phyloP scores from a whole-genome alignment of 306 rosid genomes.

The Cicer chorassanicum region DNA sequence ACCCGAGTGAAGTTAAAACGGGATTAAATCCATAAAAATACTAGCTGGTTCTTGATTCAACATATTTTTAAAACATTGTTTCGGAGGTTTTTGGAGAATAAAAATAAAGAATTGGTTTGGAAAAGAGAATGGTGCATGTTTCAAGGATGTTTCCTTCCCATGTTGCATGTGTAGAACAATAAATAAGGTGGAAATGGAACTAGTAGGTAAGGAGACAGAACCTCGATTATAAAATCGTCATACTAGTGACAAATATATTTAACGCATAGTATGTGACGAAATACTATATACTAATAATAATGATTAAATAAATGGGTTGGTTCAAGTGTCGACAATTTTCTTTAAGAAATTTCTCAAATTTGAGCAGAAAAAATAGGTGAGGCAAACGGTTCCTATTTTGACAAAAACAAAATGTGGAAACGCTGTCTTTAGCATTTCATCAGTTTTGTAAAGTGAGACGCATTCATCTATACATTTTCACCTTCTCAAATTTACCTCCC shows the following conservation, averaged over 20 bases:
- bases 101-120: not conserved
- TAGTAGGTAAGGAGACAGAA: not conserved
- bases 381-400: too few relatives aligned
- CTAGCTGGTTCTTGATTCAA: too few relatives aligned
- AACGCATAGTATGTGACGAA: not conserved
- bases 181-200: not conserved
- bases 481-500: not conserved
- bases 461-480: not conserved
- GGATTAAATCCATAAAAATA: too few relatives aligned
- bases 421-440: too few relatives aligned
- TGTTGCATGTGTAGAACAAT: not conserved
- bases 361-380: too few relatives aligned
- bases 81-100: not conserved
- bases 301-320: too few relatives aligned
- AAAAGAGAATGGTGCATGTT: slow-evolving; percentile 4
- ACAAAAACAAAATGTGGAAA: too few relatives aligned
- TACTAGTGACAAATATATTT: not conserved
- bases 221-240: not conserved
- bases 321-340: too few relatives aligned
- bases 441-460: too few relatives aligned
- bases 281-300: not conserved
- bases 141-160: slow-evolving; percentile 33
- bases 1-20: too few relatives aligned
- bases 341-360: too few relatives aligned
- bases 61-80: not conserved